These are phyloP conservation scores for Vachellia pachyceras DNA, from an alignment of 306 rosid genomes.

Conservation along the genomic window DNA sequence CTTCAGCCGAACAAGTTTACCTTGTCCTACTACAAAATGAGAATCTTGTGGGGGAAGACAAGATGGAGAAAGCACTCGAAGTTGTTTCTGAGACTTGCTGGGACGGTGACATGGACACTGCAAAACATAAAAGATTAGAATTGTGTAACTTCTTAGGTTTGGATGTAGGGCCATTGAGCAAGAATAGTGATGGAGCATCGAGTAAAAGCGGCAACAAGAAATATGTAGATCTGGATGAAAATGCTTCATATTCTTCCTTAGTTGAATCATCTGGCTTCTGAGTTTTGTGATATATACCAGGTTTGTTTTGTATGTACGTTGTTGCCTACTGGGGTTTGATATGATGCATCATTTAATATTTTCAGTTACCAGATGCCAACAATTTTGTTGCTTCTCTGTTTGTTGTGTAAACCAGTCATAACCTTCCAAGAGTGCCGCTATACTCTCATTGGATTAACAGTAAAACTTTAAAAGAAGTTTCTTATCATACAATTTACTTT, in stretches of 20 bases:
- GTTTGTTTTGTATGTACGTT: conserved; percentile 9
- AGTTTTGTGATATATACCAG: conserved; percentile 34
- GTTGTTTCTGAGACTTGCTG: conserved; percentile 87
- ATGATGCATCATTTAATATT: neutral
- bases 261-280: conserved; percentile 90
- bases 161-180: conserved; percentile 48
- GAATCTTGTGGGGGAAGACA: conserved; percentile 65
- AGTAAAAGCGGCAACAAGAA: conserved; percentile 48
- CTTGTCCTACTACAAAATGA: conserved; percentile 88
- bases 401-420: neutral
- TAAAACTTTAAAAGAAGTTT: neutral
- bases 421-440: neutral
- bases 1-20: conserved; percentile 93
- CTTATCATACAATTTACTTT: neutral
- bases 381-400: neutral
- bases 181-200: conserved; percentile 42
- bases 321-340: neutral
- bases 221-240: conserved; percentile 59
- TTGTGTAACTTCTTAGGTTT: conserved; percentile 62
- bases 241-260: conserved; percentile 86
- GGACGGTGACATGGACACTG: conserved; percentile 78
- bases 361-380: neutral
- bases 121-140: conserved; percentile 60
- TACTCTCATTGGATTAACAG: neutral
- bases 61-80: conserved; percentile 75